Base-by-base conservation (phyloP, 352 stramenopile species). In the Phytopythium boreale region DNA sequence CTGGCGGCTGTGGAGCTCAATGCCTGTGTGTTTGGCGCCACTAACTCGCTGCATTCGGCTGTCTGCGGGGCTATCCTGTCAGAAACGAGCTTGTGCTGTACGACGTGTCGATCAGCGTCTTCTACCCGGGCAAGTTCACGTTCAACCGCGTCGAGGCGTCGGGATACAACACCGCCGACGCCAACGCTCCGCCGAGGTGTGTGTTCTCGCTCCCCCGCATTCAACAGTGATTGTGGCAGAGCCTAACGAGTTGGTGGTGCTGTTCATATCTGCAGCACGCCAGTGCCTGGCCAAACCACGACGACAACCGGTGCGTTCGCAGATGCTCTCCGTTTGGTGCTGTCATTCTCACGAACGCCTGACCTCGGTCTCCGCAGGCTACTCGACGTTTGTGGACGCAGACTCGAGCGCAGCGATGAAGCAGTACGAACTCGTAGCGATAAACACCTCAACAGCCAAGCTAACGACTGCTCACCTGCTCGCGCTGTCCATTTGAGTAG, bases 91-190 rank as follows among this genome's bases (percentile, higher is more conserved):
- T 95, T 26, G 63, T 80, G 52, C 61, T 88, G 49, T 93, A 89
- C 71, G 82, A 82, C 49, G 90, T 96, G 22, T 82, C 74, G 24
- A 75, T 98, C 29, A 80, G 82, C 56, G 75, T 98, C 37, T 93
- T 88, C 15, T 98, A 96, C 73, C 95, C 95, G 39, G 92, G 92
- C 20, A 93, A 67, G 15, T 76, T 69, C 14, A 68, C 60, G 4
- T 71, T 68, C 49, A 68, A 72, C 51, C 62, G 68, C 47, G 22
- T 11, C 12, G 47, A 34, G 47, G 47, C 47, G 47, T 55, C 47
- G 4, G 47, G 22, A 3, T 56, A n/a, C 24, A 52, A 8, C 37
- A 9, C 5, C n/a, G 39, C 20, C 9, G 39, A 27, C 26, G 41
- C 24, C 20, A 51, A 34, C 17, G 24, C 39, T 17, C 22, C 39